Evolutionary conservation across 495 filamentous ascomycete species (phyloP), one percentile per base, ranked within the genome.

Genomic region (Daldinia grandis): DNA sequence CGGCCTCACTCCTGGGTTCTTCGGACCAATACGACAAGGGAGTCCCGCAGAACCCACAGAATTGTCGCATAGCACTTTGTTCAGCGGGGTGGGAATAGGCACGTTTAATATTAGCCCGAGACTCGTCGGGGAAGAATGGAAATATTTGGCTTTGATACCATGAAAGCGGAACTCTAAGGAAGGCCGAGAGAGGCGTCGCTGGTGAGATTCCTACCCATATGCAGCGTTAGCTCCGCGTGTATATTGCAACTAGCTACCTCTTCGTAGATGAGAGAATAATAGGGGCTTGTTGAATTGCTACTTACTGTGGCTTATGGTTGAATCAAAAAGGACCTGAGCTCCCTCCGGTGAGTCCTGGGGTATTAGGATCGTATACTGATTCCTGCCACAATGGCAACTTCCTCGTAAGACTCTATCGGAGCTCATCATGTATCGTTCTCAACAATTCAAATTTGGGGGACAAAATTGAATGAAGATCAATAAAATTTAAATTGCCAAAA

Each of bases 41-140:
- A 1, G 92, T 95, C 19, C 94, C 94, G 76, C 94, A 97, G 81
- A 91, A 94, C 0, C 94, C 94, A 78, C 94, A 97, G 79, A 97
- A 97, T 58, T 92, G 87, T 51, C 92, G 90, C 76, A 88, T 87
- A 0, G 87, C 79, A 68, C 86, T 79, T 17, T 84, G 83, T 15
- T 88, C 86, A 76, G 85, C 76, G 30, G 80, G 83, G 5, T 90
- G 86, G 3, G 87, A 87, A 80, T 92, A 95, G 30, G 83, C 84
- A 21, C 91, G 87, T 37, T 88, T 90, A 78, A 97, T 97, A 53
- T 81, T 85, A 21, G 78, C 64, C 69, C 87, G 89, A 9, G 90
- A 90, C 78, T 97, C 94, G 77, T 97, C 93, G 4, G 89, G 85
- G 75, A 89, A 92, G 78, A 89, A 90, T 40, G 93, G 87, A 66